A percentile compares a stretch with the other conserved stretches of the same genome.
Evolutionary conservation across 495 filamentous ascomycete species (phyloP).

Genomic region (Trichoderma reesei): DNA sequence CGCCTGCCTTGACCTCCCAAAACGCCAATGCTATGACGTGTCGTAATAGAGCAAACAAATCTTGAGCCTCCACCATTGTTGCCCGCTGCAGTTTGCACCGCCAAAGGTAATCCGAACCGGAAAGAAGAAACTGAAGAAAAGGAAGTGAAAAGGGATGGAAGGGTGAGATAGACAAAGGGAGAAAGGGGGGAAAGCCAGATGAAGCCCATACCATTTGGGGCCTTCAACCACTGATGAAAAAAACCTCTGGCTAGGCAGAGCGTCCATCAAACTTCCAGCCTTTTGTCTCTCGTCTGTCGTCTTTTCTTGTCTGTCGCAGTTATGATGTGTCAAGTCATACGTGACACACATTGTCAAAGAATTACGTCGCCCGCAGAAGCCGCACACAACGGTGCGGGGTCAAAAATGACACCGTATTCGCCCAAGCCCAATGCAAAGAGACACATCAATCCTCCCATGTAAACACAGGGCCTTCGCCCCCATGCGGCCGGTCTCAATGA

Average conservation of each 20-base stretch:
- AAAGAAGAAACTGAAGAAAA: background rate
- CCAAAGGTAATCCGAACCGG: background rate
- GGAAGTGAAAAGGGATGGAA: too few relatives aligned
- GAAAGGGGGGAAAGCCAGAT: background rate
- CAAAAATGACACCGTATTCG: background rate
- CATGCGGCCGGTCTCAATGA: background rate
- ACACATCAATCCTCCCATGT: background rate
- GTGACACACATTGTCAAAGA: background rate
- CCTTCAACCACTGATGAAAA: background rate
- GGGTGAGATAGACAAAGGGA: background rate
- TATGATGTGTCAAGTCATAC: background rate
- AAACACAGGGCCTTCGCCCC: background rate
- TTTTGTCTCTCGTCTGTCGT: background rate
- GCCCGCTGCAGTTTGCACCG: background rate
- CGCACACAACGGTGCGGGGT: background rate
- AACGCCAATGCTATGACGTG: slow-evolving; percentile 8
- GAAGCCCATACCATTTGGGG: background rate
- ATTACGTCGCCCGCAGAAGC: background rate
- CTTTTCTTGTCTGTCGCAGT: background rate
- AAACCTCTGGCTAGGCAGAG: background rate
- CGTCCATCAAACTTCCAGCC: background rate
- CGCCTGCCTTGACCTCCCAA: background rate
- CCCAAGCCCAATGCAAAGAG: background rate
- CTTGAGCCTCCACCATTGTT: background rate
- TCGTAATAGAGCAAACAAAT: background rate